Evolutionary conservation across 257 asterid species (phyloP).

Genomic region (Penstemon davidsonii): DNA sequence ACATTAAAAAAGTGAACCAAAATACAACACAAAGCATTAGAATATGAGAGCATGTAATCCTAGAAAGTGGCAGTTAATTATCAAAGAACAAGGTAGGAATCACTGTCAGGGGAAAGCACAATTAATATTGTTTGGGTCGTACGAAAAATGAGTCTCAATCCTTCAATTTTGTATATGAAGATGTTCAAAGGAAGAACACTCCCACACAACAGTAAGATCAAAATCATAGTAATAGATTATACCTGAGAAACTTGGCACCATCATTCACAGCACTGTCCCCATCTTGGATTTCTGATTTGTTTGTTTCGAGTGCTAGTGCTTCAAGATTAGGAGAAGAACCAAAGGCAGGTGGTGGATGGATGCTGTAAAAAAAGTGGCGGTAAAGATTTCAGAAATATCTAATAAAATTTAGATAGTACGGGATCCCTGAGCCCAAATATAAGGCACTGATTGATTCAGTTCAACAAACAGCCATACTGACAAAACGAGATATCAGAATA

Average conservation of each 20-base stretch:
- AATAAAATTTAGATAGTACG: constrained; percentile 12
- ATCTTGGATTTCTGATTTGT: constrained; percentile 60
- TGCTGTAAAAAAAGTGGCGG: constrained; percentile 44
- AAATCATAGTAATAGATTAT: constrained; percentile 28
- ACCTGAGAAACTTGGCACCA: constrained; percentile 58
- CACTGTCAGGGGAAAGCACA: constrained; percentile 7
- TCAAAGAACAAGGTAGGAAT: constrained; percentile 18
- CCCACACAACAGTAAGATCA: constrained; percentile 11
- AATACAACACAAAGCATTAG: constrained; percentile 9
- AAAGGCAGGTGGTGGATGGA: constrained; percentile 98
- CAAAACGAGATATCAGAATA: too few species aligned
- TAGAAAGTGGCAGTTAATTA: constrained; percentile 11
- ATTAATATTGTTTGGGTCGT: too few species aligned
- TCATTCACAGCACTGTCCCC: constrained; percentile 47
- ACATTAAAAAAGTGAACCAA: constrained; percentile 1
- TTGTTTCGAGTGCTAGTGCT: constrained; percentile 79
- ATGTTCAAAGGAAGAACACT: constrained; percentile 23
- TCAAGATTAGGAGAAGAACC: constrained; percentile 99
- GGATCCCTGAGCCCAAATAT: constrained; percentile 12
- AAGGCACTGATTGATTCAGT: neutral
- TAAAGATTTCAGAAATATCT: constrained; percentile 28
- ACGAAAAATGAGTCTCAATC: neutral
- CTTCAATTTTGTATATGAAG: constrained; percentile 1
- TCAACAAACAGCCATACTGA: neutral
- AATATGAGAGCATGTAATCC: constrained; percentile 1